A percentile compares a stretch with the other conserved stretches of the same genome.
Conservation (phyloP, 2,329 filamentous ascomycete species). For the Periglandula ipomoeae region DNA sequence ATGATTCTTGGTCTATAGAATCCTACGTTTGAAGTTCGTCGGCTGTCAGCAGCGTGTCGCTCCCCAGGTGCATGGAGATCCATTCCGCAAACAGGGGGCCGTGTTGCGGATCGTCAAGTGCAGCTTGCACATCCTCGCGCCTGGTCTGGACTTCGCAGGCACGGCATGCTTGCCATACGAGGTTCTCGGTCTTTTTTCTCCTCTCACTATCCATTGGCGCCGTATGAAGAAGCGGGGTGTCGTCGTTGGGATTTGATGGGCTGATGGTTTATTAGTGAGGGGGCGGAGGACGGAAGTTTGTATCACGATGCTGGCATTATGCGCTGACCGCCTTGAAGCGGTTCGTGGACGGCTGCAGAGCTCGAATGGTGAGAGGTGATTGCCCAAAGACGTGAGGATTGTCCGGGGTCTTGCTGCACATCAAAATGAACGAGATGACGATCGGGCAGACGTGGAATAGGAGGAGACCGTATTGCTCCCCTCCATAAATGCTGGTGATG, state of each 20-base stretch:
- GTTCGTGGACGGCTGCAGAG: too few relatives aligned
- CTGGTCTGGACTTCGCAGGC: constrained; percentile 21
- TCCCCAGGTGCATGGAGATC: constrained; percentile 37
- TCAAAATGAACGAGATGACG: too few relatives aligned
- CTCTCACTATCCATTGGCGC: constrained; percentile 19
- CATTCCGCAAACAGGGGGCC: constrained; percentile 34
- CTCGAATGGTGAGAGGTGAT: too few relatives aligned
- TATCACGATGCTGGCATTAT: constrained; percentile 1
- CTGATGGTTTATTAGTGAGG: not conserved
- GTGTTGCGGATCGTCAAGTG: constrained; percentile 25
- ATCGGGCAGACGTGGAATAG: too few relatives aligned
- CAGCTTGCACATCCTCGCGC: constrained; percentile 28
- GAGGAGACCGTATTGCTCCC: too few relatives aligned
- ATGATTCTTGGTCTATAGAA: not conserved
- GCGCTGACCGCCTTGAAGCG: not conserved
- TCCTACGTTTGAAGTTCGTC: constrained; percentile 44
- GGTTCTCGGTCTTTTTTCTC: constrained; percentile 21
- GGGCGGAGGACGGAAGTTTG: not conserved
- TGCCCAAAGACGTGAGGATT: too few relatives aligned
- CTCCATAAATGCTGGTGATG: too few relatives aligned
- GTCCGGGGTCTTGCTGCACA: not conserved
- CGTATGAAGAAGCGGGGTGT: constrained; percentile 24
- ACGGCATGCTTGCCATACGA: constrained; percentile 24
- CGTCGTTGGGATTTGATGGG: constrained; percentile 5
- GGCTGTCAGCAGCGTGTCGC: constrained; percentile 42